phyloP scores from a whole-genome alignment of 768 basidiomycete species.

The Suillus placidus region DNA sequence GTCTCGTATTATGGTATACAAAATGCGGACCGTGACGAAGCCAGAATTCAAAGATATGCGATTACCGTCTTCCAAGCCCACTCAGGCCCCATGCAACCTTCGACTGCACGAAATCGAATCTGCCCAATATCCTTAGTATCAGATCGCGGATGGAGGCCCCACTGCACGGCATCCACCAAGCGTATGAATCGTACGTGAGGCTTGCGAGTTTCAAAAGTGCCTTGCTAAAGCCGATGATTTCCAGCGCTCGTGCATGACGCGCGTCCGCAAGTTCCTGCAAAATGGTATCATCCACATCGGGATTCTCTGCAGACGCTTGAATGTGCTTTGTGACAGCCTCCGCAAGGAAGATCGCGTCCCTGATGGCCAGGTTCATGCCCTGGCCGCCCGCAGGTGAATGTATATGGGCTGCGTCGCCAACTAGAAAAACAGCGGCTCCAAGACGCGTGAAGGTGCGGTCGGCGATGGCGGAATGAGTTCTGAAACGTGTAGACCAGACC shows the following conservation, averaged over 20 bases:
- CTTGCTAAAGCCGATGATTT: conserved; percentile 46
- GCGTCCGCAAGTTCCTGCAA: conserved; percentile 38
- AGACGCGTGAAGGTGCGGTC: conserved; percentile 37
- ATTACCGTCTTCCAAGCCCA: conserved; percentile 29
- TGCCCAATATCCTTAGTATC: conserved; percentile 24
- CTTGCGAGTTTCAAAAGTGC: conserved; percentile 28
- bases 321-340: conserved; percentile 42
- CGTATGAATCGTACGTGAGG: conserved; percentile 22
- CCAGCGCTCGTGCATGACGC: conserved; percentile 44
- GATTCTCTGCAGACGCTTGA: conserved; percentile 16
- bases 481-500: conserved; percentile 46
- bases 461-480: conserved; percentile 44
- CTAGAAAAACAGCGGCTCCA: conserved; percentile 19
- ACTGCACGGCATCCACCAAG: conserved; percentile 31
- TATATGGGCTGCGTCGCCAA: conserved; percentile 52
- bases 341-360: conserved; percentile 52
- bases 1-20: too few relatives aligned
- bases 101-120: conserved; percentile 20
- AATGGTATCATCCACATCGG: conserved; percentile 26
- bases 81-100: conserved; percentile 29
- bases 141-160: conserved; percentile 28
- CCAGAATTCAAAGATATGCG: not conserved
- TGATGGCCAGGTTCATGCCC: conserved; percentile 61
- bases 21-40: too few relatives aligned
- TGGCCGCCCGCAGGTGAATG: conserved; percentile 59